phyloP scores from a whole-genome alignment of 1,284 basidiomycete species.

The Malassezia psittaci region DNA sequence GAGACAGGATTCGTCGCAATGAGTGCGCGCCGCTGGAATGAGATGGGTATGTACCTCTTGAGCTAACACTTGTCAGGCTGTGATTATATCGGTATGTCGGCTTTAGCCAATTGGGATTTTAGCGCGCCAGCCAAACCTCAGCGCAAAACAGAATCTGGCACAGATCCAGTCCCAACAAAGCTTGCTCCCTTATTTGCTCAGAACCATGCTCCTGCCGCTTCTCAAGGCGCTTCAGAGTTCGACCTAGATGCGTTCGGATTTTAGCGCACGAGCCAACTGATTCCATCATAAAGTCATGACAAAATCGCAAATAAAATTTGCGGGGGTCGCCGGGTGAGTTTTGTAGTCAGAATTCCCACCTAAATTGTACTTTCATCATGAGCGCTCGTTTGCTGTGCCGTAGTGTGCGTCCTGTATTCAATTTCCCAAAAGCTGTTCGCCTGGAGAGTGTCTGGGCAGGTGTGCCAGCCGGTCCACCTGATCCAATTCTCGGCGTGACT shows the following conservation, averaged over 20 bases:
- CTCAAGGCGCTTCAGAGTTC: constrained; percentile 16
- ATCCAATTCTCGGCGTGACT: constrained; percentile 86
- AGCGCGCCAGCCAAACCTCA: constrained; percentile 30
- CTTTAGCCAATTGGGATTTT: constrained; percentile 81
- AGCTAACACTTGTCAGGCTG: constrained; percentile 64
- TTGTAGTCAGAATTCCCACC: neutral
- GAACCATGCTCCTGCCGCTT: constrained; percentile 4
- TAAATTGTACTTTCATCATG: neutral
- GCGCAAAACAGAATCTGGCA: neutral
- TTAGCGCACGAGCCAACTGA: constrained; percentile 5
- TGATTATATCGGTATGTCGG: constrained; percentile 71
- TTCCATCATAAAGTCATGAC: neutral
- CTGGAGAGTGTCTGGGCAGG: constrained; percentile 66
- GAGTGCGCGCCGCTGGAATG: constrained; percentile 85
- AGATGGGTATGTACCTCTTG: constrained; percentile 66
- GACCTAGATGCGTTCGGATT: constrained; percentile 18
- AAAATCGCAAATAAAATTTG: neutral
- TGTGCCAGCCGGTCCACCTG: constrained; percentile 78
- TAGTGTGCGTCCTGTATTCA: neutral
- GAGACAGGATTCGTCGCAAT: constrained; percentile 80
- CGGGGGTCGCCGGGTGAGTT: neutral
- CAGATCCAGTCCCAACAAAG: neutral
- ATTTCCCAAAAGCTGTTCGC: constrained; percentile 11
- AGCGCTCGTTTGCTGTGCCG: neutral
- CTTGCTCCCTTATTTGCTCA: constrained; percentile 8